These are phyloP conservation scores for Hymenotorrendiella dingleyae DNA, from an alignment of 2,329 filamentous ascomycete genomes.

Conservation along the genomic window DNA sequence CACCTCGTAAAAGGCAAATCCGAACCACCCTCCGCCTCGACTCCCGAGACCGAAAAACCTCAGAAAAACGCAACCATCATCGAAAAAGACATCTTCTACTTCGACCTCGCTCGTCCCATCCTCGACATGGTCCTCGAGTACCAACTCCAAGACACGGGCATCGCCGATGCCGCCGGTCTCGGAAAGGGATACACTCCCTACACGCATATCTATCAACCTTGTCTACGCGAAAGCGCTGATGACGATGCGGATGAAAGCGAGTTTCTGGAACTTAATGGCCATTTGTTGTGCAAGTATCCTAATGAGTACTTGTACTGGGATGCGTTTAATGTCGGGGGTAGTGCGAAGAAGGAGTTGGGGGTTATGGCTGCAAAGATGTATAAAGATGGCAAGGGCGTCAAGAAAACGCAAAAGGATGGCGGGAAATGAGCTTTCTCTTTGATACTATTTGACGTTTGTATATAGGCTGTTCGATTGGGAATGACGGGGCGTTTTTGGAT, in stretches of 20 bases:
- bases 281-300: slow-evolving; percentile 32
- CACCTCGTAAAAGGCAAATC: too few species aligned
- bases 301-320: slow-evolving; percentile 48
- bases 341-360: slow-evolving; percentile 33
- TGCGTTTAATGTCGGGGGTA: slow-evolving; percentile 39
- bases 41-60: too few species aligned
- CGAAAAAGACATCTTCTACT: slow-evolving; percentile 36
- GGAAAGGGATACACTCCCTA: slow-evolving; percentile 31
- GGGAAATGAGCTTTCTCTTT: too few species aligned
- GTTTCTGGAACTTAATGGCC: slow-evolving; percentile 17
- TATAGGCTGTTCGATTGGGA: too few species aligned
- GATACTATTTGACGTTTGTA: too few species aligned
- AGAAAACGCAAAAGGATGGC: too few species aligned
- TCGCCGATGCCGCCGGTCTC: slow-evolving; percentile 39
- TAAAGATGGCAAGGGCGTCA: slow-evolving; percentile 14
- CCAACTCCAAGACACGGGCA: slow-evolving; percentile 38
- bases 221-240: slow-evolving; percentile 18
- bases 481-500: too few species aligned
- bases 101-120: slow-evolving; percentile 37
- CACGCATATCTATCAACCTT: slow-evolving; percentile 19
- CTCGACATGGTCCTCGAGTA: slow-evolving; percentile 42
- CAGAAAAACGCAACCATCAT: slow-evolving; percentile 1
- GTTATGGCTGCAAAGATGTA: slow-evolving; percentile 25
- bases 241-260: slow-evolving; percentile 11
- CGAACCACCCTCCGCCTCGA: too few species aligned